Percentiles rank a stretch among this genome's conserved stretches.
phyloP scores from a whole-genome alignment of 345 rosid species.

The Euphorbia peplus region DNA sequence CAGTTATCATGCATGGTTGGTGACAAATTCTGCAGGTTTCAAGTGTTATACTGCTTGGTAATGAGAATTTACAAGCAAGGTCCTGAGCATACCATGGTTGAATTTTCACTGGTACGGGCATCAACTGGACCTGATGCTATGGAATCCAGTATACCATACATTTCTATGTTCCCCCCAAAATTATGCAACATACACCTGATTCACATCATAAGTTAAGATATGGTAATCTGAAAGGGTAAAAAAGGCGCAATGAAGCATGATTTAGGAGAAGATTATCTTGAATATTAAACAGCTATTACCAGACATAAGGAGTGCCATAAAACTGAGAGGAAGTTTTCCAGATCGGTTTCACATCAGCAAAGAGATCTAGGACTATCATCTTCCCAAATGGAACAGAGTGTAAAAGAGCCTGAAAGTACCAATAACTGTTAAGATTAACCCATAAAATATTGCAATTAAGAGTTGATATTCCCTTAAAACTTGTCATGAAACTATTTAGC shows the following conservation, averaged over 20 bases:
- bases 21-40: constrained; percentile 2
- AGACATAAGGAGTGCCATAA: constrained; percentile 86
- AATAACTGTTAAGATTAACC: too few species aligned
- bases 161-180: constrained; percentile 94
- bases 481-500: too few species aligned
- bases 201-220: constrained; percentile 9
- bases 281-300: constrained; percentile 38
- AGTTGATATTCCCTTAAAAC: too few species aligned
- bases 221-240: neutral
- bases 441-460: too few species aligned
- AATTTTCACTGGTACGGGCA: constrained; percentile 68
- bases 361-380: constrained; percentile 92
- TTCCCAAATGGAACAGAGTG: constrained; percentile 88
- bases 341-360: constrained; percentile 88
- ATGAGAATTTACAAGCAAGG: neutral
- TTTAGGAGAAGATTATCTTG: neutral
- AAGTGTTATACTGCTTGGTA: too few species aligned
- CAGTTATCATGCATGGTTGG: too few species aligned
- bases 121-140: constrained; percentile 81
- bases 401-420: constrained; percentile 74
- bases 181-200: constrained; percentile 93
- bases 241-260: neutral
- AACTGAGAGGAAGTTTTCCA: constrained; percentile 85
- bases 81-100: constrained; percentile 69
- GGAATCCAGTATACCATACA: constrained; percentile 78